Evolutionary conservation across 202 grass and related monocot genomes (phyloP).

Genomic region (Schoenoplectus triqueter): DNA sequence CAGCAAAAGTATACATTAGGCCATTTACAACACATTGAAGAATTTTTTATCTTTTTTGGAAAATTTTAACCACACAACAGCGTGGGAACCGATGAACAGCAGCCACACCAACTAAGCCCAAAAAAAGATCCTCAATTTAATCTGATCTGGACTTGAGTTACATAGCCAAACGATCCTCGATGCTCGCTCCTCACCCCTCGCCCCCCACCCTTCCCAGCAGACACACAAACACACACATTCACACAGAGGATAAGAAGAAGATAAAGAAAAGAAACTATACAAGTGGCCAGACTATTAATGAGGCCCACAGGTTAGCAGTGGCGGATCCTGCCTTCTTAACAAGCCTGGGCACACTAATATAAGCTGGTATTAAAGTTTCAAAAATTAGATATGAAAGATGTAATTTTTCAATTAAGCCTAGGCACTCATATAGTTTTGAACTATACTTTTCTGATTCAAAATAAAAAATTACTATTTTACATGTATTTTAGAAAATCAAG

Average conservation of each 20-base stretch:
- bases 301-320: too few species aligned
- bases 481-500: too few species aligned
- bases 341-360: too few species aligned
- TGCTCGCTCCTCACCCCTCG: too few species aligned
- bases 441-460: too few species aligned
- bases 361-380: too few species aligned
- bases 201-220: too few species aligned
- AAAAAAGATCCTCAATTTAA: background rate
- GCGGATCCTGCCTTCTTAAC: too few species aligned
- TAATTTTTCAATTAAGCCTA: too few species aligned
- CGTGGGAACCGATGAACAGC: background rate
- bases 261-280: background rate
- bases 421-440: too few species aligned
- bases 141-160: background rate
- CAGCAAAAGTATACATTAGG: slow-evolving; percentile 7
- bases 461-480: too few species aligned
- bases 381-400: too few species aligned
- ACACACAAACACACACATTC: background rate
- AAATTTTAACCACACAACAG: background rate
- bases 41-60: background rate
- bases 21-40: slow-evolving; percentile 13
- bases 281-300: slow-evolving; percentile 9
- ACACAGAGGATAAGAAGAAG: background rate
- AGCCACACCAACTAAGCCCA: background rate
- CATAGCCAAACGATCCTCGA: background rate